Percentiles rank a stretch among this genome's conserved stretches.
phyloP scores from a whole-genome alignment of 1,139 yeast genomes.

The Pichia sp. region DNA sequence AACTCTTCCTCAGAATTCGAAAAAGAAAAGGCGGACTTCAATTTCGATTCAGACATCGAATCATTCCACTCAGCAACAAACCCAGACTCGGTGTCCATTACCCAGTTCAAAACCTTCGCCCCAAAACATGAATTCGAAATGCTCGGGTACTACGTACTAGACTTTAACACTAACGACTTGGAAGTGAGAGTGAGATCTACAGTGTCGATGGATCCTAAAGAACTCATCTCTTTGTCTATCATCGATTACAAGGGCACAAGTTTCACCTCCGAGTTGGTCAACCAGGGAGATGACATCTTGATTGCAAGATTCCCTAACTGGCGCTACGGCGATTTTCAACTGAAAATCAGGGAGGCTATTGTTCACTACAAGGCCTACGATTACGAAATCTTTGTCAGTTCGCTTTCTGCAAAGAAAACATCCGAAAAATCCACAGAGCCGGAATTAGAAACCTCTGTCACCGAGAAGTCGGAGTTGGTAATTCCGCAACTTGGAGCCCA shows the following conservation, averaged over 20 bases:
- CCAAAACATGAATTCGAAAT: conserved; percentile 4
- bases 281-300: conserved; percentile 1
- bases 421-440: neutral
- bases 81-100: neutral
- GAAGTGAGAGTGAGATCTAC: conserved; percentile 7
- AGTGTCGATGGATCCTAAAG: neutral
- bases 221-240: conserved; percentile 6
- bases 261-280: conserved; percentile 6
- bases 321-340: conserved; percentile 1
- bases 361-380: conserved; percentile 7
- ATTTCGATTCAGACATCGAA: neutral
- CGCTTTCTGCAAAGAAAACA: neutral
- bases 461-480: neutral
- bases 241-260: neutral
- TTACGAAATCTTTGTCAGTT: neutral
- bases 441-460: neutral
- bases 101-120: neutral
- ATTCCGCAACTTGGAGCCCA: conserved; percentile 1
- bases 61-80: neutral
- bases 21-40: neutral
- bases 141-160: conserved; percentile 2
- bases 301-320: conserved; percentile 7
- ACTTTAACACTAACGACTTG: conserved; percentile 4
- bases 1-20: neutral
- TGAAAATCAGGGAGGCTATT: neutral